These are phyloP conservation scores for Brassica balearica DNA, from an alignment of 441 rosid genomes.

Conservation along the genomic window DNA sequence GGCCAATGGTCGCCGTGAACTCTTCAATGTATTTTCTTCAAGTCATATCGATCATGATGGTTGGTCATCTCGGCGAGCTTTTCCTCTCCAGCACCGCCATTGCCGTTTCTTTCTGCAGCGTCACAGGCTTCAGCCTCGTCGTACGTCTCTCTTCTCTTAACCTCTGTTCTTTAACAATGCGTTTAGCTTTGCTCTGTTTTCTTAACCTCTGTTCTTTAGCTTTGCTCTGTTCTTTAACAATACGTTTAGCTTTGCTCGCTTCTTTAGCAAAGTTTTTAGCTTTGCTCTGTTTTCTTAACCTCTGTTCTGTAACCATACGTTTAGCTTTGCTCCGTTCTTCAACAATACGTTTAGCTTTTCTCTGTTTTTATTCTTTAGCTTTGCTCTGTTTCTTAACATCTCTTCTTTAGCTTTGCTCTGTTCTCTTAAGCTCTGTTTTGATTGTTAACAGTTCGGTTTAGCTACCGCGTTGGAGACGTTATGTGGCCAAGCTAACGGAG, in stretches of 20 bases:
- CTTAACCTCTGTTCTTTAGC: background rate
- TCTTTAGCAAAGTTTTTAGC: background rate
- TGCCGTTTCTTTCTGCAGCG: slow-evolving; percentile 63
- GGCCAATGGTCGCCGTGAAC: slow-evolving; percentile 66
- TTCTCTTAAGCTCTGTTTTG: background rate
- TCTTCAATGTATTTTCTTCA: slow-evolving; percentile 58
- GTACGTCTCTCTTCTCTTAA: slow-evolving; percentile 40
- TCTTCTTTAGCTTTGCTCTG: background rate
- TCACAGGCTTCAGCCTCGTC: slow-evolving; percentile 67
- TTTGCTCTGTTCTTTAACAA: background rate
- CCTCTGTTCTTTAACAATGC: background rate
- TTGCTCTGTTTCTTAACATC: background rate
- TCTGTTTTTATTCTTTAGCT: background rate
- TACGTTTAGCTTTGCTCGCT: background rate
- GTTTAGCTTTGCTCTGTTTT: too few species aligned
- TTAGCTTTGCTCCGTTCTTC: background rate
- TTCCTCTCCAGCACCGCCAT: slow-evolving; percentile 68
- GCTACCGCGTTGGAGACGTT: slow-evolving; percentile 80
- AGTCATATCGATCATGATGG: slow-evolving; percentile 63
- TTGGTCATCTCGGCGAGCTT: slow-evolving; percentile 74
- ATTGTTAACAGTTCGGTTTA: slow-evolving; percentile 63
- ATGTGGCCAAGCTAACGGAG: slow-evolving; percentile 88
- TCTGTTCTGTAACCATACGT: background rate
- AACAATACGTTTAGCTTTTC: background rate
- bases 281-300: background rate